Conservation (phyloP, 768 basidiomycete species). For the Pholiota molesta region DNA sequence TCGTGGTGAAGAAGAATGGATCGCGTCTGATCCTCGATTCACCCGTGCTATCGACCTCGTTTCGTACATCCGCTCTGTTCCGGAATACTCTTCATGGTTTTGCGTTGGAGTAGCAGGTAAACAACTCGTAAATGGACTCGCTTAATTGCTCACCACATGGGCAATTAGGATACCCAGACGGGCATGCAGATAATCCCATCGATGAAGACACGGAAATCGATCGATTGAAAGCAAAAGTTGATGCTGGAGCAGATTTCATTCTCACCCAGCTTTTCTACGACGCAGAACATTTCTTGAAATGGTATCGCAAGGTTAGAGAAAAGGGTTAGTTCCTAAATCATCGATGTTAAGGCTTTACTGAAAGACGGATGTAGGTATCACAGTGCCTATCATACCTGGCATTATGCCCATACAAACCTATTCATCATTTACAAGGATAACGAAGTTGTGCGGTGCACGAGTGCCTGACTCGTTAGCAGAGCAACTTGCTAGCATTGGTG, state of each 20-base stretch:
- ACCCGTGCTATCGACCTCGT: constrained; percentile 89
- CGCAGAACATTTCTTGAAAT: constrained; percentile 79
- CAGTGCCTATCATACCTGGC: constrained; percentile 89
- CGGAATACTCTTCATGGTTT: constrained; percentile 82
- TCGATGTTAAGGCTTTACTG: not conserved
- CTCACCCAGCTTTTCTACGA: constrained; percentile 98
- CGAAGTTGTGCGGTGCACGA: constrained; percentile 82
- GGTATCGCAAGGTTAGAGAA: constrained; percentile 72
- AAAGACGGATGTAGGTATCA: constrained; percentile 66
- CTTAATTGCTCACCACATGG: not conserved
- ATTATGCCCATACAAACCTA: constrained; percentile 99
- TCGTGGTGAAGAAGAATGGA: constrained; percentile 92
- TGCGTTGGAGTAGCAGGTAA: constrained; percentile 94
- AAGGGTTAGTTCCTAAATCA: constrained; percentile 54
- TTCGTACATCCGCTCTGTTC: constrained; percentile 76
- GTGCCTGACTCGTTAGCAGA: constrained; percentile 71
- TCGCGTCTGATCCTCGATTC: constrained; percentile 82
- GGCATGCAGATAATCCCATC: constrained; percentile 65
- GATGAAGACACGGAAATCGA: constrained; percentile 67
- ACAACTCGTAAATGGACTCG: not conserved
- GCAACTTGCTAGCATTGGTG: constrained; percentile 76
- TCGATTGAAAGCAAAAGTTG: constrained; percentile 82
- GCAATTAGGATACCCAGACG: constrained; percentile 83
- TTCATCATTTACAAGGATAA: constrained; percentile 88
- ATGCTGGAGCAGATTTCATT: constrained; percentile 95